Conservation (phyloP, 768 basidiomycete genomes). For the Pleurotus giganteus region DNA sequence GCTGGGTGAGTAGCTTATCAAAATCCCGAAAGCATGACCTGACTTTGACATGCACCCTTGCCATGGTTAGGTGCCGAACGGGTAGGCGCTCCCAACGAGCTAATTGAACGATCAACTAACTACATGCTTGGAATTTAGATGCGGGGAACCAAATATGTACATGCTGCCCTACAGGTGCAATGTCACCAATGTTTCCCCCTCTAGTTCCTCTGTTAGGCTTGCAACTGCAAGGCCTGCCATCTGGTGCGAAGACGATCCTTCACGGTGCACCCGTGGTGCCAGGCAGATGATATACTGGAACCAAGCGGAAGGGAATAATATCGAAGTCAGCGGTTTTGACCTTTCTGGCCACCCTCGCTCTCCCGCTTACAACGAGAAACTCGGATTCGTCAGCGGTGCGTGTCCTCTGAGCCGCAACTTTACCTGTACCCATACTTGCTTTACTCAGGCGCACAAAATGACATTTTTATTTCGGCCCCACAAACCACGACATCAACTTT, state of each 20-base stretch:
- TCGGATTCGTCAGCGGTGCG: slow-evolving; percentile 5
- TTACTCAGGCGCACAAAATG: slow-evolving; percentile 8
- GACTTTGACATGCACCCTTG: no score
- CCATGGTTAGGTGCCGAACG: slow-evolving; percentile 20
- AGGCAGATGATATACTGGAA: slow-evolving; percentile 47
- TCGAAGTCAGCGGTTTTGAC: slow-evolving; percentile 37
- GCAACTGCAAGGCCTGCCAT: slow-evolving; percentile 31
- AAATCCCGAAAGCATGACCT: no score
- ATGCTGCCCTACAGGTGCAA: slow-evolving; percentile 40
- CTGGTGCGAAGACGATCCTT: slow-evolving; percentile 38
- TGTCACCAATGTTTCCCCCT: slow-evolving; percentile 32
- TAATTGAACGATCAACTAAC: background rate
- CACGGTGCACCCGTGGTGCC: slow-evolving; percentile 33
- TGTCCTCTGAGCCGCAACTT: background rate
- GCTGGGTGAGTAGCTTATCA: slow-evolving; percentile 30
- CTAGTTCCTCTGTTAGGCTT: slow-evolving; percentile 19
- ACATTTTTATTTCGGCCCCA: background rate
- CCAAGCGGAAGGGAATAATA: slow-evolving; percentile 42
- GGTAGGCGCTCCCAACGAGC: slow-evolving; percentile 11
- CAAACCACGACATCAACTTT: background rate
- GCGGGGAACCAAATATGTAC: slow-evolving; percentile 46
- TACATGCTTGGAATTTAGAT: slow-evolving; percentile 19
- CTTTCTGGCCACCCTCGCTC: slow-evolving; percentile 38
- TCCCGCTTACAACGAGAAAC: slow-evolving; percentile 30
- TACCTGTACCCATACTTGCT: background rate